phyloP scores from a whole-genome alignment of 192 early-diverging fungal genomes.

The Phycomyces blakesleeanus region DNA sequence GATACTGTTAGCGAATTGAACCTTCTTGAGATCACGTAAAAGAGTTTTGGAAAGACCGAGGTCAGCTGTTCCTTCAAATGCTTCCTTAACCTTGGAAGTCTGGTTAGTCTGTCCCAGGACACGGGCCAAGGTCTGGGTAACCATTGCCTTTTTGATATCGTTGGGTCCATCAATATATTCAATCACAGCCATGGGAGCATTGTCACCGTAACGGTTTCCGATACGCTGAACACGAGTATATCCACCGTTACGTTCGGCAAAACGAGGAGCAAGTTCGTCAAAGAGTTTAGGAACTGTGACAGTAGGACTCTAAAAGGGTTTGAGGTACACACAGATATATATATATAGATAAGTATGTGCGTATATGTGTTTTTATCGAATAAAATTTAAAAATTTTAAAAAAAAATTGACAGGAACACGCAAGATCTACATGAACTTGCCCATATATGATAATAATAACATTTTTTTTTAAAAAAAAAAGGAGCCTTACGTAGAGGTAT shows the following conservation, averaged over 20 bases:
- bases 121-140: conserved; percentile 44
- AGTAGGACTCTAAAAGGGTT: conserved; percentile 54
- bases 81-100: conserved; percentile 15
- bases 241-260: conserved; percentile 70
- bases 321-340: too few species aligned
- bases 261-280: conserved; percentile 79
- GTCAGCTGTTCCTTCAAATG: conserved; percentile 9
- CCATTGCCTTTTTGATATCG: conserved; percentile 62
- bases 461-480: too few species aligned
- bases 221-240: conserved; percentile 85
- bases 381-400: too few species aligned
- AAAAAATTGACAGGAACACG: conserved; percentile 5
- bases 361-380: too few species aligned
- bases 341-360: too few species aligned
- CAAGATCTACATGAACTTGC: too few species aligned
- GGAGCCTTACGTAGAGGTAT: conserved; percentile 45
- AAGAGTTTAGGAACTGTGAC: conserved; percentile 78
- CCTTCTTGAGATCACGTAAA: conserved; percentile 33
- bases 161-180: conserved; percentile 85
- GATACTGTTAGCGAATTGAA: conserved; percentile 23
- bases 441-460: too few species aligned
- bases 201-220: conserved; percentile 76
- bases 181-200: conserved; percentile 85
- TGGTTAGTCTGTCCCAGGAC: conserved; percentile 7
- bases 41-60: conserved; percentile 19